phyloP scores from a whole-genome alignment of 129 eudicot genomes.

The Logfia minima region DNA sequence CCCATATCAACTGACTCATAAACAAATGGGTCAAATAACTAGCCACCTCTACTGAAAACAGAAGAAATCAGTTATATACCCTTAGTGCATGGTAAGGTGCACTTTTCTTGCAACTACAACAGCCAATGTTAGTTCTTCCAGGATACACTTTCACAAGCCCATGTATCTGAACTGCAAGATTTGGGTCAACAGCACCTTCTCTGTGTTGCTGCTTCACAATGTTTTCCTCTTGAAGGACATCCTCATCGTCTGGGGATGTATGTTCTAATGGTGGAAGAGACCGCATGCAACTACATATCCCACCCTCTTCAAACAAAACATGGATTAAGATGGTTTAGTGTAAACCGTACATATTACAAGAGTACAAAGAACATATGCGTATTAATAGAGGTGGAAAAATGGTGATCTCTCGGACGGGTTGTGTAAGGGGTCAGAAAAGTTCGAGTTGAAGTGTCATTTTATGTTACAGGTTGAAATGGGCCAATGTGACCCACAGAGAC shows the following conservation, averaged over 20 bases:
- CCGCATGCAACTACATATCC: constrained; percentile 62
- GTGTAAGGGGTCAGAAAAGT: not conserved
- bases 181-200: constrained; percentile 55
- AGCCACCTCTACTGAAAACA: not conserved
- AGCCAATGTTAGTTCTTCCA: constrained; percentile 61
- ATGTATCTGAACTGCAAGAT: constrained; percentile 80
- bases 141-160: constrained; percentile 81
- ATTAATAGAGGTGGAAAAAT: not conserved
- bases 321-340: constrained; percentile 11
- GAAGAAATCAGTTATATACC: constrained; percentile 38
- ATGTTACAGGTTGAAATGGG: not conserved
- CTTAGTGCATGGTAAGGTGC: constrained; percentile 58
- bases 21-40: not conserved
- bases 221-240: constrained; percentile 86
- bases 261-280: constrained; percentile 53
- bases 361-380: not conserved
- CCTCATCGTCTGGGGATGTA: constrained; percentile 70
- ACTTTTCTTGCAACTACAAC: constrained; percentile 68
- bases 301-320: constrained; percentile 56
- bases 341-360: not conserved
- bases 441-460: not conserved
- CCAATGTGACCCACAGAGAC: not conserved
- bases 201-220: constrained; percentile 62
- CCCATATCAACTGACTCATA: not conserved
- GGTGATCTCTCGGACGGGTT: not conserved